These are phyloP conservation scores for Quercus rubra DNA, from an alignment of 306 rosid species.

Conservation along the genomic window DNA sequence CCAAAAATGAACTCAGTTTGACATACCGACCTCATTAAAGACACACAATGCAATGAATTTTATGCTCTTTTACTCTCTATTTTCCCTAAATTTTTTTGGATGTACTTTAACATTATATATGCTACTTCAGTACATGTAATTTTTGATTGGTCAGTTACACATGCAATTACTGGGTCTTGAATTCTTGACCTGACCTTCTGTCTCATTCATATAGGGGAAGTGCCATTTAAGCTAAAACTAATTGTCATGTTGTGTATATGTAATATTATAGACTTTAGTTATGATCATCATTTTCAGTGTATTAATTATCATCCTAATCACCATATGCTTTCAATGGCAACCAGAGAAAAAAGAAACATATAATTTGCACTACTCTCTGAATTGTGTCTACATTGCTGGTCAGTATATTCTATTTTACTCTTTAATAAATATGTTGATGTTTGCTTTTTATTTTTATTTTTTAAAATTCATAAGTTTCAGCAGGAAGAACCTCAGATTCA, in stretches of 20 bases:
- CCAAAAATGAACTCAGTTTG: too few relatives aligned
- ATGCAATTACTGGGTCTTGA: too few relatives aligned
- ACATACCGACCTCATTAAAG: not conserved
- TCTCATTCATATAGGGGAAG: too few relatives aligned
- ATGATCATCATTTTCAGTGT: too few relatives aligned
- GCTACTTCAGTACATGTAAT: not conserved
- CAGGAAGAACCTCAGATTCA: conserved; percentile 58
- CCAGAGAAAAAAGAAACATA: not conserved
- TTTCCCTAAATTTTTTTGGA: not conserved
- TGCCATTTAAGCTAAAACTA: too few relatives aligned
- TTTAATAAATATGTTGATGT: conserved; percentile 17
- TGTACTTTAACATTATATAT: not conserved
- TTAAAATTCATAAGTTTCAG: conserved; percentile 18
- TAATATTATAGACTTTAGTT: too few relatives aligned
- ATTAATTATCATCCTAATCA: too few relatives aligned
- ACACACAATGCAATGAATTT: not conserved
- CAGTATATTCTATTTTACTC: conserved; percentile 19
- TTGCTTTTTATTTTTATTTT: conserved; percentile 22
- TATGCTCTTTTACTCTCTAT: not conserved
- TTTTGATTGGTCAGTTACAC: too few relatives aligned
- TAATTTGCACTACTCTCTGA: not conserved
- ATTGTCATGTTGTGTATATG: too few relatives aligned
- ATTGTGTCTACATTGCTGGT: conserved; percentile 1
- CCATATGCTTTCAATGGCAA: too few relatives aligned
- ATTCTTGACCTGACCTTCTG: too few relatives aligned